A percentile compares a stretch with the other conserved stretches of the same genome.
These are phyloP conservation scores for Mangifera indica DNA, from an alignment of 345 rosid species.

Conservation along the genomic window DNA sequence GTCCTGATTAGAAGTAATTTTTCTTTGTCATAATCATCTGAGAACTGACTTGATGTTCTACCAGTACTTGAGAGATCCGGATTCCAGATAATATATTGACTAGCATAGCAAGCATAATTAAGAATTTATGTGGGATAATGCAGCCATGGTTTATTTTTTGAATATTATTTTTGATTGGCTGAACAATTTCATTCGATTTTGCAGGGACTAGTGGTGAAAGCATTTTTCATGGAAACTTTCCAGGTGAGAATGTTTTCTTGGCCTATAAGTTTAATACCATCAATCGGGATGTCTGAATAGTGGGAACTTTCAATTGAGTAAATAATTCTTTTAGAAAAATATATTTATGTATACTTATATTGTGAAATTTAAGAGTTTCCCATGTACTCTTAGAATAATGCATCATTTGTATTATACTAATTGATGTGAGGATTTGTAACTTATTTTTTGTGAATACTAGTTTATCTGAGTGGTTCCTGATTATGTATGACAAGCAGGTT, in stretches of 20 bases:
- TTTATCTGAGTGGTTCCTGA: constrained; percentile 21
- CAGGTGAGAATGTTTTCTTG: constrained; percentile 53
- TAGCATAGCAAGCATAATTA: not conserved
- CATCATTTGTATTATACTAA: not conserved
- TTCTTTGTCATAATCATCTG: not conserved
- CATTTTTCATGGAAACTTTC: constrained; percentile 80
- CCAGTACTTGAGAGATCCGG: not conserved
- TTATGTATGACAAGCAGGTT: constrained; percentile 25
- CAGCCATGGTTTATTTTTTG: not conserved
- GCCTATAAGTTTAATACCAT: not conserved
- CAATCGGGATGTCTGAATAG: not conserved
- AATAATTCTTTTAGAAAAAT: not conserved
- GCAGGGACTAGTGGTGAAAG: constrained; percentile 93
- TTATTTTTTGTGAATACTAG: constrained; percentile 7
- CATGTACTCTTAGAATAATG: not conserved
- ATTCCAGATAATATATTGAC: not conserved
- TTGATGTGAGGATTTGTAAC: not conserved
- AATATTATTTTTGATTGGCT: not conserved
- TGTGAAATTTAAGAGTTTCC: not conserved
- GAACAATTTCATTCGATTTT: constrained; percentile 19
- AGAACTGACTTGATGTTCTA: not conserved
- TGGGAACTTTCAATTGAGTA: not conserved
- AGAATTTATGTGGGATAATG: not conserved
- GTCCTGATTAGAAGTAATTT: not conserved
- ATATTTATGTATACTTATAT: not conserved